Evolutionary conservation across 768 basidiomycete species (phyloP).

Genomic region (Clathrus columnatus): DNA sequence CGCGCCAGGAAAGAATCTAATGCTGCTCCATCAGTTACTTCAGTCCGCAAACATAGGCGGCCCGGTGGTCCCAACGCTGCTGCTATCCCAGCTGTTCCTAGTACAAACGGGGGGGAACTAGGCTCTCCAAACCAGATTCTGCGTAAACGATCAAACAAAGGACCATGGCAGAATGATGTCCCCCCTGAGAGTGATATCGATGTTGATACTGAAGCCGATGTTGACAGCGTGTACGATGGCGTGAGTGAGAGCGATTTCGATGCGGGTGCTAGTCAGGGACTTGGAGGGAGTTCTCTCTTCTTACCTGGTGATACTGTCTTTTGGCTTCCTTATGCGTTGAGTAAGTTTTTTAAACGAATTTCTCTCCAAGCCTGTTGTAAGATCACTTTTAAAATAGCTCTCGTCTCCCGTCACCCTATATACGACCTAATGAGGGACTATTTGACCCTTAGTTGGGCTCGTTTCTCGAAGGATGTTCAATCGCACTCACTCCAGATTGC

Average conservation of each 20-base stretch:
- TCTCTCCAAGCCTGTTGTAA: slow-evolving; percentile 17
- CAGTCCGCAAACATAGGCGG: slow-evolving; percentile 45
- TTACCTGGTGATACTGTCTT: slow-evolving; percentile 85
- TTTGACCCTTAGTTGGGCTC: slow-evolving; percentile 90
- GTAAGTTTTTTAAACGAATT: slow-evolving; percentile 35
- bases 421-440: slow-evolving; percentile 95
- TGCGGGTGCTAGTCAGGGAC: slow-evolving; percentile 54
- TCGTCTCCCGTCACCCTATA: slow-evolving; percentile 87
- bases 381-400: slow-evolving; percentile 35
- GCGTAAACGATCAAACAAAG: slow-evolving; percentile 41
- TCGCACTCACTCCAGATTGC: slow-evolving; percentile 86
- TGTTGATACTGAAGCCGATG: slow-evolving; percentile 60
- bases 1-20: slow-evolving; percentile 60
- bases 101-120: neutral
- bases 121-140: slow-evolving; percentile 40
- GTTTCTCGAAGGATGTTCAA: slow-evolving; percentile 89
- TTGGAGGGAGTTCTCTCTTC: slow-evolving; percentile 83
- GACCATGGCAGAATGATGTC: slow-evolving; percentile 48
- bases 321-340: slow-evolving; percentile 90
- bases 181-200: slow-evolving; percentile 41
- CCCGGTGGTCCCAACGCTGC: slow-evolving; percentile 24
- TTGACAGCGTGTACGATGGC: slow-evolving; percentile 46
- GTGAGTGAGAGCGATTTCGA: slow-evolving; percentile 86
- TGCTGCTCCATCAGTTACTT: slow-evolving; percentile 62
- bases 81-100: slow-evolving; percentile 21